phyloP scores from a whole-genome alignment of 345 rosid species.

The Aethionema arabicum region DNA sequence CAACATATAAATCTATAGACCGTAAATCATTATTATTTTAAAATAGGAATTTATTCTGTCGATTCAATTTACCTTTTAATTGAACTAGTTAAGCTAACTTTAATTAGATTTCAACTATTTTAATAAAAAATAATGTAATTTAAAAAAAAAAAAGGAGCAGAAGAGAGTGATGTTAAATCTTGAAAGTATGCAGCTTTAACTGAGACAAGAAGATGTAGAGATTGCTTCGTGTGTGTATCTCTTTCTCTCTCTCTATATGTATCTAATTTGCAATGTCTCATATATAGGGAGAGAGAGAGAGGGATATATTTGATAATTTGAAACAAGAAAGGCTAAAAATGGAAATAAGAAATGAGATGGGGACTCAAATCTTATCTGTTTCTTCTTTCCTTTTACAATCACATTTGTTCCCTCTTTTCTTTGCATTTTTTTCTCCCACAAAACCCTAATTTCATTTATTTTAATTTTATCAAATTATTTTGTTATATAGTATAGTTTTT shows the following conservation, averaged over 20 bases:
- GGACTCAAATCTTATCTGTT: conserved; percentile 39
- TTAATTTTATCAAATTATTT: not conserved
- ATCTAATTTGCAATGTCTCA: not conserved
- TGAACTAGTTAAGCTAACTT: no score
- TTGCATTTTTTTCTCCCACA: conserved; percentile 13
- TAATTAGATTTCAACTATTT: conserved; percentile 1
- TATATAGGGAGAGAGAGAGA: conserved; percentile 25
- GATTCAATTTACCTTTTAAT: no score
- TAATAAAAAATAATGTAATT: not conserved
- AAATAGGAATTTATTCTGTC: no score
- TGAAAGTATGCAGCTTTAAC: conserved; percentile 35
- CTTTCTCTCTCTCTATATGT: conserved; percentile 8
- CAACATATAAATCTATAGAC: no score
- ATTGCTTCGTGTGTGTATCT: conserved; percentile 32
- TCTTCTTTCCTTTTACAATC: conserved; percentile 44
- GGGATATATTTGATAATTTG: not conserved
- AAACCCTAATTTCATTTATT: conserved; percentile 23
- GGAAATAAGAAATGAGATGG: conserved; percentile 40
- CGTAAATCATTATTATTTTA: no score
- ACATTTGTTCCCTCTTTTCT: conserved; percentile 47
- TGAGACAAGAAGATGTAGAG: conserved; percentile 34
- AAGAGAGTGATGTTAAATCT: conserved; percentile 25
- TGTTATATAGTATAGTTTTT: not conserved
- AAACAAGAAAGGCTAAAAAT: conserved; percentile 48
- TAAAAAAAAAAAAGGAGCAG: conserved; percentile 31